Conservation (phyloP, 2,329 filamentous ascomycete genomes). For the Penicillium sp. region DNA sequence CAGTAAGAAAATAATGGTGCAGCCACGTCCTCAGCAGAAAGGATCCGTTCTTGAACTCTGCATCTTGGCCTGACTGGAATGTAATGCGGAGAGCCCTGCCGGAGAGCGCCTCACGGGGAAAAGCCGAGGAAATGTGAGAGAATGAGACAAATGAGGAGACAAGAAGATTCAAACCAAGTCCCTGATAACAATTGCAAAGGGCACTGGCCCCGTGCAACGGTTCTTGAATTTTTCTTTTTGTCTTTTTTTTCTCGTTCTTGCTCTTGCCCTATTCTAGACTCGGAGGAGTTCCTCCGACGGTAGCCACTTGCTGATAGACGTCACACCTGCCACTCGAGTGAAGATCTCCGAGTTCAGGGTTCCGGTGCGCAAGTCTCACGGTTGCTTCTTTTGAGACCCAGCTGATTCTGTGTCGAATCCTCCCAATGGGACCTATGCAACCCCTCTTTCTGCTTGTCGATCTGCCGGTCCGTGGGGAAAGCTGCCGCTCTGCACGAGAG, state of each 20-base stretch:
- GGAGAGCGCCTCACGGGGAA: constrained; percentile 41
- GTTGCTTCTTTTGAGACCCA: constrained; percentile 25
- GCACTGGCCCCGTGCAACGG: constrained; percentile 26
- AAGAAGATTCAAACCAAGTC: constrained; percentile 14
- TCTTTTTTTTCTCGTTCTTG: background rate
- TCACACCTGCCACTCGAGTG: constrained; percentile 19
- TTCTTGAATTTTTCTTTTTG: constrained; percentile 5
- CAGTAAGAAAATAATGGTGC: constrained; percentile 31
- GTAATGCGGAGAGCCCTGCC: constrained; percentile 45
- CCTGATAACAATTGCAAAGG: constrained; percentile 28
- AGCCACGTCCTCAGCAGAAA: constrained; percentile 45
- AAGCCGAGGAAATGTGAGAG: constrained; percentile 18
- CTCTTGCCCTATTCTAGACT: background rate
- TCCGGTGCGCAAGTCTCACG: constrained; percentile 16
- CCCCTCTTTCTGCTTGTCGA: constrained; percentile 34
- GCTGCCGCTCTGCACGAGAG: constrained; percentile 33
- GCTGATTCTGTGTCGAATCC: constrained; percentile 19
- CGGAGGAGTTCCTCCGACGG: constrained; percentile 16
- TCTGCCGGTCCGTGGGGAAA: constrained; percentile 39
- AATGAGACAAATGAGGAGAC: constrained; percentile 3
- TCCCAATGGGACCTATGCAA: constrained; percentile 26
- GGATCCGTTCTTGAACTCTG: constrained; percentile 44
- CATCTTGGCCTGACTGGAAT: constrained; percentile 47
- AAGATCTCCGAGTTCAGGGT: constrained; percentile 26
- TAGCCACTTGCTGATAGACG: constrained; percentile 23